These are phyloP conservation scores for Flagelloscypha sp. DNA, from an alignment of 768 basidiomycete species.

Conservation along the genomic window DNA sequence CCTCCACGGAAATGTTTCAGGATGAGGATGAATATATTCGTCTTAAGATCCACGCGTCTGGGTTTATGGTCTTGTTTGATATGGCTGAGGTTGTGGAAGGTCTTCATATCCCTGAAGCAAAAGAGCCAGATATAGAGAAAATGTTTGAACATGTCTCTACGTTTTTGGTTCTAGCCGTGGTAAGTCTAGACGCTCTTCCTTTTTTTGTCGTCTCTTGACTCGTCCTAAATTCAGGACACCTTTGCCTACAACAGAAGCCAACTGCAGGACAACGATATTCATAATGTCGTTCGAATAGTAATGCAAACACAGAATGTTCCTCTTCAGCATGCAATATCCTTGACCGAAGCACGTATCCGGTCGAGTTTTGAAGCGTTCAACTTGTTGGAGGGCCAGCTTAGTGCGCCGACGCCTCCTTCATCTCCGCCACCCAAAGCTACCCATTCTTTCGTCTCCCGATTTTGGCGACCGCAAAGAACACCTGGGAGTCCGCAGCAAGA, in stretches of 20 bases:
- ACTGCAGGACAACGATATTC: constrained; percentile 11
- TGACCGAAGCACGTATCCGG: too few relatives aligned
- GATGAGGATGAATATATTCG: constrained; percentile 40
- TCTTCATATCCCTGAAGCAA: constrained; percentile 26
- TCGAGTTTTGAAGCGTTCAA: constrained; percentile 5
- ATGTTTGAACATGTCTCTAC: constrained; percentile 37
- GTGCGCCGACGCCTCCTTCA: neutral
- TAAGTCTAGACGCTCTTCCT: constrained; percentile 18
- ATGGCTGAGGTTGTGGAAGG: constrained; percentile 47
- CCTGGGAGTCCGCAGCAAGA: neutral
- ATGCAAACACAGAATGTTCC: too few relatives aligned
- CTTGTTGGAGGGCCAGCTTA: too few relatives aligned
- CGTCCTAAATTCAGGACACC: constrained; percentile 41
- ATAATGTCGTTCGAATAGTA: constrained; percentile 12
- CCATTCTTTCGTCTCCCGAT: neutral
- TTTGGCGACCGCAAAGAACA: neutral
- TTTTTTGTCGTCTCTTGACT: constrained; percentile 5
- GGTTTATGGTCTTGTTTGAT: constrained; percentile 40
- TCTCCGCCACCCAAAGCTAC: neutral
- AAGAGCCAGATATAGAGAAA: constrained; percentile 18
- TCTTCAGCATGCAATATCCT: too few relatives aligned
- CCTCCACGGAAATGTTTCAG: constrained; percentile 21
- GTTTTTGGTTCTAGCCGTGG: constrained; percentile 47
- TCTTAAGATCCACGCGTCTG: constrained; percentile 39
- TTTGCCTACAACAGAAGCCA: constrained; percentile 39